Percentiles rank a stretch among this genome's conserved stretches.
Evolutionary conservation across 2,329 filamentous ascomycete species (phyloP).

Genomic region (Scopulariopsis brevicaulis): DNA sequence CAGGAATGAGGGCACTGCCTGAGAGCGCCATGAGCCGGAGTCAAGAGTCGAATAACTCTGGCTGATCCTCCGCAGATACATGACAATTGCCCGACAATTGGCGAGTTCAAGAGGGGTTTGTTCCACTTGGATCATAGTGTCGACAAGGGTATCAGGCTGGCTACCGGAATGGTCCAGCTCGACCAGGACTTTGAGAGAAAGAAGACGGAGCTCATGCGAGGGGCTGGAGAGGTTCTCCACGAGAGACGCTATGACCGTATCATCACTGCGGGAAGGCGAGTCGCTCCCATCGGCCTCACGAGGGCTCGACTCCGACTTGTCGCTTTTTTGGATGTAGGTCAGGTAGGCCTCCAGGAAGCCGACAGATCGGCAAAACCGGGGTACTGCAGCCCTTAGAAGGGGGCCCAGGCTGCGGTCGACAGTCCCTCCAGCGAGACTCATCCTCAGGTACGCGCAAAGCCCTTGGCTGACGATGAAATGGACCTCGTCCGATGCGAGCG

Average conservation of each 20-base stretch:
- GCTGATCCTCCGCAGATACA: constrained; percentile 73
- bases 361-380: constrained; percentile 51
- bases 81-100: constrained; percentile 65
- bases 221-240: constrained; percentile 64
- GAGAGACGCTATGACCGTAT: constrained; percentile 52
- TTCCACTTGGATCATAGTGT: constrained; percentile 66
- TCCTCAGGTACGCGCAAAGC: constrained; percentile 59
- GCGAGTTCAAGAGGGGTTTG: constrained; percentile 67
- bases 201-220: constrained; percentile 62
- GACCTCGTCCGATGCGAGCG: constrained; percentile 49
- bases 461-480: constrained; percentile 66
- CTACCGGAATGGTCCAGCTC: constrained; percentile 34
- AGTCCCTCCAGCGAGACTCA: constrained; percentile 46
- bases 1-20: constrained; percentile 68
- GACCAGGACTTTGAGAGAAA: constrained; percentile 61
- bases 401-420: constrained; percentile 52
- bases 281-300: neutral
- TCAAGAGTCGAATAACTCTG: constrained; percentile 48
- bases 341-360: constrained; percentile 45
- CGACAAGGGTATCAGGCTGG: constrained; percentile 15
- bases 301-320: neutral
- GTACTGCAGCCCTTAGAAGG: constrained; percentile 52
- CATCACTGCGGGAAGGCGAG: neutral
- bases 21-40: constrained; percentile 52
- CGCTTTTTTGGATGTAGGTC: constrained; percentile 4